Evolutionary conservation across 805 yeast species (phyloP).

Genomic region (Vanderwaltozyma polyspora): DNA sequence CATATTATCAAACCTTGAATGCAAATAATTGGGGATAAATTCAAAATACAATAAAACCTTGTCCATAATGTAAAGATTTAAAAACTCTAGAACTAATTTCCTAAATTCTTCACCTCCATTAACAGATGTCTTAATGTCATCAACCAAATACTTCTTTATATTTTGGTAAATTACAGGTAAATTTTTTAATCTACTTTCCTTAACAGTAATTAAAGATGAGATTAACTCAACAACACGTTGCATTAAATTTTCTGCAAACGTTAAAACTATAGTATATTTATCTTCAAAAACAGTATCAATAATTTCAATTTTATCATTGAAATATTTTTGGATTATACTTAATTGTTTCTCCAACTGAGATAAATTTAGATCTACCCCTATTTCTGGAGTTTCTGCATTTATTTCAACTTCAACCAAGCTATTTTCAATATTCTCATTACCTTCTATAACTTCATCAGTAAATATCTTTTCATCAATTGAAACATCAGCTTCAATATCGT

Average conservation of each 20-base stretch:
- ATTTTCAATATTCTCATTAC: neutral
- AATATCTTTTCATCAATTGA: neutral
- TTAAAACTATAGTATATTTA: constrained; percentile 30
- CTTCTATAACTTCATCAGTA: neutral
- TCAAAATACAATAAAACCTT: constrained; percentile 25
- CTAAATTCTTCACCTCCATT: constrained; percentile 29
- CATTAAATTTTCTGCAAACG: constrained; percentile 30
- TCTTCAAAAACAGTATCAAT: constrained; percentile 31
- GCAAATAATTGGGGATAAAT: constrained; percentile 23
- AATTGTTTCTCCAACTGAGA: too few species aligned
- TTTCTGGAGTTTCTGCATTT: constrained; percentile 10
- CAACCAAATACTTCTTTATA: constrained; percentile 23
- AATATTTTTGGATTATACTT: constrained; percentile 21
- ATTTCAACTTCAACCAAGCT: constrained; percentile 14
- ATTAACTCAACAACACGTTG: constrained; percentile 25
- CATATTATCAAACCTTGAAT: too few species aligned
- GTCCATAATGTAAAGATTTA: constrained; percentile 31
- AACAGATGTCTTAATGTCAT: constrained; percentile 27
- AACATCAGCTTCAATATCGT: neutral
- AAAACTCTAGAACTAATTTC: constrained; percentile 21
- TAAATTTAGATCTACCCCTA: too few species aligned
- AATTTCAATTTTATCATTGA: constrained; percentile 28
- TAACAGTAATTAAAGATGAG: constrained; percentile 7
- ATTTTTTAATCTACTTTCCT: constrained; percentile 12
- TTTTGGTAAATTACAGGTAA: constrained; percentile 27